A percentile compares a stretch with the other conserved stretches of the same genome.
Evolutionary conservation across 495 filamentous ascomycete genomes (phyloP).

Genomic region (Neurospora sp.): DNA sequence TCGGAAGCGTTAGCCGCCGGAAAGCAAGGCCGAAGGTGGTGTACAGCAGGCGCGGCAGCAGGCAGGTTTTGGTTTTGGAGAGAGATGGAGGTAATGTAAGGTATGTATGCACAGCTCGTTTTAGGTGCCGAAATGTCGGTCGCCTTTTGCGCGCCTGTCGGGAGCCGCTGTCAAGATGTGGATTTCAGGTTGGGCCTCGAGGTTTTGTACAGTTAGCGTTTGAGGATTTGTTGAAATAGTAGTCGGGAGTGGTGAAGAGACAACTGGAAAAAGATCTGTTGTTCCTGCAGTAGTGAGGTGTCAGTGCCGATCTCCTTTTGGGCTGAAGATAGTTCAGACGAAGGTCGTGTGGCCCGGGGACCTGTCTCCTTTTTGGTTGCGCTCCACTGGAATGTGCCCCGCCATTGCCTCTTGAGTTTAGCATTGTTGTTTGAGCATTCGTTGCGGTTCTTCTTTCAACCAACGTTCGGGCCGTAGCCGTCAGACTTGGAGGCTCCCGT

Average conservation of each 20-base stretch:
- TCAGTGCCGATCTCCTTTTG: background rate
- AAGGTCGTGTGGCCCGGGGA: background rate
- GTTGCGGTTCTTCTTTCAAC: background rate
- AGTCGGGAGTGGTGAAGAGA: background rate
- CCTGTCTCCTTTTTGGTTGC: background rate
- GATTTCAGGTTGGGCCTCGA: background rate
- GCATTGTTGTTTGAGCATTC: background rate
- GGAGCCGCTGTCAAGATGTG: background rate
- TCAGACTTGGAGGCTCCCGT: background rate
- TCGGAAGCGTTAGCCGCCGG: background rate
- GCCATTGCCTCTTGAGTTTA: background rate
- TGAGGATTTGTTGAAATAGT: background rate
- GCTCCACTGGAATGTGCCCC: background rate
- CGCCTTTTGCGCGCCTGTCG: background rate
- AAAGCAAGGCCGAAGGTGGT: background rate
- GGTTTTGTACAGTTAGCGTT: background rate
- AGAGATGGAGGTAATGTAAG: background rate
- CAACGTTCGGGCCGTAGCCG: background rate
- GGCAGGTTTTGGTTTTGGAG: background rate
- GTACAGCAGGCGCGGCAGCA: background rate
- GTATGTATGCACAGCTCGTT: background rate
- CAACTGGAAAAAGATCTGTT: background rate
- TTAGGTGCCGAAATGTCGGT: background rate
- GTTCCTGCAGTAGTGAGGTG: background rate
- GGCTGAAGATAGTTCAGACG: background rate